Percentiles rank a stretch among this genome's conserved stretches.
Evolutionary conservation across 768 basidiomycete species (phyloP).

Genomic region (Boletus edulis): DNA sequence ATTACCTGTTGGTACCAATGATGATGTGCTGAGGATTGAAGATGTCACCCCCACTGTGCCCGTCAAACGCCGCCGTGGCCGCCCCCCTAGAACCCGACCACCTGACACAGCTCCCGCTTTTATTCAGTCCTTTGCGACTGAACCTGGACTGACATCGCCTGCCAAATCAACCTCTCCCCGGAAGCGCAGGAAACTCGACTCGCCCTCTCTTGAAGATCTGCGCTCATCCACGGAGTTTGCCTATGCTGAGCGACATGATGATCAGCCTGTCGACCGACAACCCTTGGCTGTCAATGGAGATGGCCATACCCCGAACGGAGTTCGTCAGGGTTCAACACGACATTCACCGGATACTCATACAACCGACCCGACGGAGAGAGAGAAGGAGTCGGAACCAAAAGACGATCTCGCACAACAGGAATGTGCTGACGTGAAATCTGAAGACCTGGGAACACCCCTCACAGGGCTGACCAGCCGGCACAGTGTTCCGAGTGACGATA

Average conservation of each 20-base stretch:
- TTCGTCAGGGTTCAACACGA: conserved; percentile 1
- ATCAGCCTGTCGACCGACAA: conserved; percentile 3
- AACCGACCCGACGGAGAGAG: not conserved
- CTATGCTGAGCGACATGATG: not conserved
- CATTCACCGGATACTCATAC: not conserved
- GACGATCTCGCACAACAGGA: conserved; percentile 9
- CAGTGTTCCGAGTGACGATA: conserved; percentile 60
- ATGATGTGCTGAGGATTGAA: conserved; percentile 2
- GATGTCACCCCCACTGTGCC: conserved; percentile 2
- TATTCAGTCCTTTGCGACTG: conserved; percentile 2
- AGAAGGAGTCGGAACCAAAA: not conserved
- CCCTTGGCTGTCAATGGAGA: conserved; percentile 15
- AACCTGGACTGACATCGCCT: conserved; percentile 8
- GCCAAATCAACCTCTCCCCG: conserved; percentile 29
- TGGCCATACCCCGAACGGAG: conserved; percentile 15
- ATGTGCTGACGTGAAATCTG: conserved; percentile 43
- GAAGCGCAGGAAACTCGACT: conserved; percentile 47
- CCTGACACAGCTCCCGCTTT: conserved; percentile 2
- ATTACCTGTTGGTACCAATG: conserved; percentile 4
- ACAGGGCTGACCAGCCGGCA: conserved; percentile 49
- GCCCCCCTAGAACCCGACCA: conserved; percentile 26
- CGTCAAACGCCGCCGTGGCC: conserved; percentile 35
- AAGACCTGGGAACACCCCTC: conserved; percentile 52
- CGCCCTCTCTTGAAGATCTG: conserved; percentile 29
- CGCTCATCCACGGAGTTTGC: conserved; percentile 5